Evolutionary conservation across 108 stramenopile species (phyloP), one percentile per base, ranked within the genome.

Genomic region (Chaetoceros muelleri): DNA sequence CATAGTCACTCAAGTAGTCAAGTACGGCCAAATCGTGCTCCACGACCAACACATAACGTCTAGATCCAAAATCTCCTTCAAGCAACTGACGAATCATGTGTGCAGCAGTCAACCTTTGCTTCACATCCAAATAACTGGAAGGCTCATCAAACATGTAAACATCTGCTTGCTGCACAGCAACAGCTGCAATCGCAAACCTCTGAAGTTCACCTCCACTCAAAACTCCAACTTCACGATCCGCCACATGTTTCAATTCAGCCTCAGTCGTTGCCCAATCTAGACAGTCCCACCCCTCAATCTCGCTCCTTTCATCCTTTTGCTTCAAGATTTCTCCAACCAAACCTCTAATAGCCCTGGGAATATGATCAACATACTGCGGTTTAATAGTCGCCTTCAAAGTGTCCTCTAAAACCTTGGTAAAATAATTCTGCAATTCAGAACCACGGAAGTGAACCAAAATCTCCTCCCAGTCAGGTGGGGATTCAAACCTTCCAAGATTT

Each of bases 61-160:
- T 69, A 64, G 76, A 75, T 0, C 82, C 87, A 65, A 72, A 55
- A 29, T 82, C 80, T 24, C 74, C 66, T 29, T 79, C 78, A 61
- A 97, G 69, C 30, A 99, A 71, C 60, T 84, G 65, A 18, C 98
- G 92, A 66, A 99, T 99, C 79, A 94, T 92, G 53, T 81, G 76
- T 3, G 96, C 97, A 1, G 97, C 98, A 48, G 91, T 95, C 44
- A 99, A 66, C 54, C 98, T 80, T 67, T 99, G 98, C 73, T 96
- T 96, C 19, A 99, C 96, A 76, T 99, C 98, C 30, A 99, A 77
- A 77, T 98, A 99, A 3, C 87, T 93, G 20, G 91, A 94, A 0
- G 98, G 98, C 66, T 99, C 98, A 69, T 99, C 98, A 75, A 98
- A 98, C 96, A 99, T 97, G 84, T 99, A 99, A 18, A 98, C 97